Conservation (phyloP, 352 stramenopile species). For the Globisporangium megalacanthum region DNA sequence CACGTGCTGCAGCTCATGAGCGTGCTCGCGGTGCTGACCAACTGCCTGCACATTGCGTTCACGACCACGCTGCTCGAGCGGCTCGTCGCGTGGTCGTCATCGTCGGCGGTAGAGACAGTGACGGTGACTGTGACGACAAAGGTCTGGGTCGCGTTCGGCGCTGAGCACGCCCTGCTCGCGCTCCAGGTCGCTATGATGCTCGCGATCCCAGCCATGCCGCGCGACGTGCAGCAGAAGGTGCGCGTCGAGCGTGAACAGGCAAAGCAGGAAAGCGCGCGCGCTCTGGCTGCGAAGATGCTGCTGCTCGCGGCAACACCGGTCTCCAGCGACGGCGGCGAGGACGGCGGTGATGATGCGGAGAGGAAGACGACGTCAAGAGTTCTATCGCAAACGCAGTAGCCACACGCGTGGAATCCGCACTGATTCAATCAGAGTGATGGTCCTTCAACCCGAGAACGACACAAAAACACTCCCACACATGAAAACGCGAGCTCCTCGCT, state of each 20-base stretch:
- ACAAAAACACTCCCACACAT: neutral
- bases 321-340: no score
- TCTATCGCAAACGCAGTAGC: neutral
- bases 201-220: slow-evolving; percentile 50
- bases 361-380: neutral
- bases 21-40: slow-evolving; percentile 93
- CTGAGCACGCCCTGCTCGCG: slow-evolving; percentile 61
- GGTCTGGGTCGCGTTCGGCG: slow-evolving; percentile 77
- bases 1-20: slow-evolving; percentile 93
- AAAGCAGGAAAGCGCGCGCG: slow-evolving; percentile 64
- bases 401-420: no score
- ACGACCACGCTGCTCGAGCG: slow-evolving; percentile 68
- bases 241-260: slow-evolving; percentile 50
- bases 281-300: slow-evolving; percentile 40
- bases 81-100: slow-evolving; percentile 14
- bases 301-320: neutral
- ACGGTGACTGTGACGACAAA: slow-evolving; percentile 32
- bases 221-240: slow-evolving; percentile 43
- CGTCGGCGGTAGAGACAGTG: neutral
- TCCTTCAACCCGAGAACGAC: neutral
- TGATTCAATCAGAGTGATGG: no score
- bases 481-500: neutral
- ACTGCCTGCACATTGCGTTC: slow-evolving; percentile 92
- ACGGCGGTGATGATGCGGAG: neutral
- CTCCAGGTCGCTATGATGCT: slow-evolving; percentile 63